Evolutionary conservation across 164 flowering plant genomes (phyloP), one percentile per base, ranked within the genome.

Genomic region (Vitis riparia): DNA sequence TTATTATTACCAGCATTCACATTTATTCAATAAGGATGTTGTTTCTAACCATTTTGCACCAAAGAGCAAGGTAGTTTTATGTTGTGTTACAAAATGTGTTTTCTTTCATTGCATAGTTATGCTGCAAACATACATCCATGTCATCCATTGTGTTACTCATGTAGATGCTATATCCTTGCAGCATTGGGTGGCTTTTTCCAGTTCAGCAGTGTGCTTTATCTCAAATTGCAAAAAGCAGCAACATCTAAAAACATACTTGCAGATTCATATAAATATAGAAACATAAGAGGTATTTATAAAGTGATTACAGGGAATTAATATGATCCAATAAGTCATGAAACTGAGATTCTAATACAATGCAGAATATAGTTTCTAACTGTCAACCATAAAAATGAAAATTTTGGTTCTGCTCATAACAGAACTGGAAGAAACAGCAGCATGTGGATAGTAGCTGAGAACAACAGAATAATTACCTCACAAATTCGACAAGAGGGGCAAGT

Each of bases 401-500:
- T 37, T 37, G 5, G 44, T 37, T 37, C 44, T 59, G 23, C 62
- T 59, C 11, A n/a, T 59, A 27, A n/a, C 62, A 59, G 62, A 59
- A 23, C 62, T 16, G 44, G 44, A 37, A 3, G 1, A 37, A 37
- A 37, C 44, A 37, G 44, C 44, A 68, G 29, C 44, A 27, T 11
- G 47, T 23, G 12, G 32, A n/a, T 1, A 50, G 14, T 68, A 23
- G 29, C 59, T 5, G 2, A 19, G 52, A 2, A 55, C 9, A 12
- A 15, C 51, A 66, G 7, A 19, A 30, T 7, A 49, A 29, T 65
- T 78, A 96, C 99, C 98, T 96, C 98, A 81, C 99, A 96, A 17
- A 74, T 80, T 70, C 99, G 85, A 72, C 99, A 96, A 65, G 90
- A 91, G 32, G 98, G 96, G 76, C 99, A 96, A 55, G 86, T 78